phyloP scores from a whole-genome alignment of 2,329 filamentous ascomycete species.

The Fusarium chaquense region DNA sequence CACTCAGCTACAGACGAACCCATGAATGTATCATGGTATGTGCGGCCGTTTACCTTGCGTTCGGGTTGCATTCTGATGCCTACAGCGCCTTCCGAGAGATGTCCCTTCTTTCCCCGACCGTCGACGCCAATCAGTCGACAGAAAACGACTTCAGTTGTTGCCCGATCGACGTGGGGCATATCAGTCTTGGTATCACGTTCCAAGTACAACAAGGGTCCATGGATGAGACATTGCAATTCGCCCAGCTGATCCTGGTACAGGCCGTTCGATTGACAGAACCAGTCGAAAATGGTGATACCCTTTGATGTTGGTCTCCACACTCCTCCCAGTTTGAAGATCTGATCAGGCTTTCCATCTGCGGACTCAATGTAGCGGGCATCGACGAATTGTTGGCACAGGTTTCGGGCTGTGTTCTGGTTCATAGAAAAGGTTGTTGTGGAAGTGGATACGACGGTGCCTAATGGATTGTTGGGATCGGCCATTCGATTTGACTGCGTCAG shows the following conservation, averaged over 20 bases:
- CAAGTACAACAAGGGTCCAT: conserved; percentile 87
- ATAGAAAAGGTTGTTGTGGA: conserved; percentile 99
- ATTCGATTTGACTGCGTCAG: conserved; percentile 99
- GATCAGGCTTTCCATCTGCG: conserved; percentile 84
- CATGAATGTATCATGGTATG: conserved; percentile 86
- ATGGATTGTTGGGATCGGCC: conserved; percentile 96
- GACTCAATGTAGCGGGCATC: conserved; percentile 96
- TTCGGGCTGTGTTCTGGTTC: conserved; percentile 97
- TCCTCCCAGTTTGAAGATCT: conserved; percentile 81
- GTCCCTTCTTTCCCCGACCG: conserved; percentile 84
- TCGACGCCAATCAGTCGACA: conserved; percentile 86
- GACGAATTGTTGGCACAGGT: conserved; percentile 92
- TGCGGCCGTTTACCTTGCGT: conserved; percentile 81
- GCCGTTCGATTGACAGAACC: conserved; percentile 93
- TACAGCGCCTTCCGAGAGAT: conserved; percentile 53
- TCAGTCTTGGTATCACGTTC: conserved; percentile 87
- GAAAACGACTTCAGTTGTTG: conserved; percentile 94
- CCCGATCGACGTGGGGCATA: conserved; percentile 86
- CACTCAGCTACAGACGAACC: conserved; percentile 89
- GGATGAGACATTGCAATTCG: conserved; percentile 81
- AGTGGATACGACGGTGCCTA: conserved; percentile 94
- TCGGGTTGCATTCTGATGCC: conserved; percentile 86
- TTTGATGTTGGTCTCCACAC: conserved; percentile 98
- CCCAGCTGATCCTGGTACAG: conserved; percentile 93
- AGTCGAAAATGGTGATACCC: conserved; percentile 88